phyloP scores from a whole-genome alignment of 805 yeast genomes.

The Cyberlindnera americana region DNA sequence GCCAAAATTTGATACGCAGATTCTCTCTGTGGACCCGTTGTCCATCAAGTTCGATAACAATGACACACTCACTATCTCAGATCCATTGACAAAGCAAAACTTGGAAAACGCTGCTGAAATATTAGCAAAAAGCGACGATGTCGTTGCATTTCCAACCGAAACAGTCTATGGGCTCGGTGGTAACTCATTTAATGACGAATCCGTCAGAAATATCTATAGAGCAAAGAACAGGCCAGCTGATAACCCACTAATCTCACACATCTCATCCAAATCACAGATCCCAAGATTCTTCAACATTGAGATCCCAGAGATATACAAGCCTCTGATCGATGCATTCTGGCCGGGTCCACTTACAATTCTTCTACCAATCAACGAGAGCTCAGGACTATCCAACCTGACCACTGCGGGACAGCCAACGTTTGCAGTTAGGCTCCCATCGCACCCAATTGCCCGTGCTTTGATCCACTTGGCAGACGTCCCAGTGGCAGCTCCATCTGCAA shows the following conservation, averaged over 20 bases:
- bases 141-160: slow-evolving; percentile 94
- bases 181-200: slow-evolving; percentile 66
- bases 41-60: slow-evolving; percentile 21
- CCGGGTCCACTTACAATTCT: slow-evolving; percentile 94
- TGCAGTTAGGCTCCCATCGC: slow-evolving; percentile 86
- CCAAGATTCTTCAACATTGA: slow-evolving; percentile 48
- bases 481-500: slow-evolving; percentile 96
- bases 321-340: slow-evolving; percentile 73
- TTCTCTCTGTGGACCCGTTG: slow-evolving; percentile 21
- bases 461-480: slow-evolving; percentile 84
- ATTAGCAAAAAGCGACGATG: slow-evolving; percentile 47
- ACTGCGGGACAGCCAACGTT: slow-evolving; percentile 88
- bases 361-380: slow-evolving; percentile 50
- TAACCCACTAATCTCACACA: slow-evolving; percentile 89
- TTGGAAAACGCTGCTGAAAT: slow-evolving; percentile 57
- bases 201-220: slow-evolving; percentile 71
- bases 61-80: slow-evolving; percentile 42
- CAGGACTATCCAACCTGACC: slow-evolving; percentile 65
- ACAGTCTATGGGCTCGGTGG: slow-evolving; percentile 97
- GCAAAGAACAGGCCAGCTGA: slow-evolving; percentile 96
- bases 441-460: slow-evolving; percentile 87
- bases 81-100: slow-evolving; percentile 47
- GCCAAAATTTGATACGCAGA: slow-evolving; percentile 10
- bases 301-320: slow-evolving; percentile 66
- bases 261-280: slow-evolving; percentile 73